Conservation (phyloP, 2,329 filamentous ascomycete species). For the Fusarium buharicum region DNA sequence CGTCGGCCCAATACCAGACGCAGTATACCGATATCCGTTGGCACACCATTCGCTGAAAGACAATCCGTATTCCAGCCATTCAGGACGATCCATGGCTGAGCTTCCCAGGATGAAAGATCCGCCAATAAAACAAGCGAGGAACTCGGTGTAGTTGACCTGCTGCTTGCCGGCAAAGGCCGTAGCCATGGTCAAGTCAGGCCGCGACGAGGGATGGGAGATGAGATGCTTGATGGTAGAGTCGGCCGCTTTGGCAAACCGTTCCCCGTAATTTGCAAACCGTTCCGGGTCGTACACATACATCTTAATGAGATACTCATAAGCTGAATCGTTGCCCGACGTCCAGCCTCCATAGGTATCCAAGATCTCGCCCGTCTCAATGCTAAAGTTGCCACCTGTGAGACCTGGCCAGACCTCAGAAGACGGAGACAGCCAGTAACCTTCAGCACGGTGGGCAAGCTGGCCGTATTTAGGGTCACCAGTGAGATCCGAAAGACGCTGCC, state of each 20-base stretch:
- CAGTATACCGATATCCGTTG: conserved; percentile 5
- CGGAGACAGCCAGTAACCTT: conserved; percentile 13
- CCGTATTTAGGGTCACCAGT: conserved; percentile 18
- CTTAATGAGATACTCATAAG: conserved; percentile 71
- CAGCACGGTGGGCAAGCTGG: conserved; percentile 1
- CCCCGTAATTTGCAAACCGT: conserved; percentile 47
- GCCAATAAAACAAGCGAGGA: conserved; percentile 72
- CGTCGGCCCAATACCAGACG: not conserved
- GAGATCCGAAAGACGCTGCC: conserved; percentile 20
- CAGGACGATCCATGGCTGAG: conserved; percentile 61
- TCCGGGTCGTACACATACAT: conserved; percentile 73
- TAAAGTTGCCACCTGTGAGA: conserved; percentile 15
- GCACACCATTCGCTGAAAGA: conserved; percentile 13
- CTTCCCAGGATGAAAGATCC: conserved; percentile 73
- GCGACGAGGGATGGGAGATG: conserved; percentile 70
- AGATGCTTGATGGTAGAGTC: conserved; percentile 47
- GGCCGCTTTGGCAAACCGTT: conserved; percentile 62
- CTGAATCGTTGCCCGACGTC: conserved; percentile 68
- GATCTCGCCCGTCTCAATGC: conserved; percentile 41
- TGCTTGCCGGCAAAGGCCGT: conserved; percentile 73
- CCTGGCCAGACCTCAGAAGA: conserved; percentile 23
- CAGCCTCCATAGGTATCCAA: conserved; percentile 54
- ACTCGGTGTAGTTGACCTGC: conserved; percentile 49
- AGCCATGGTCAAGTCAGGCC: conserved; percentile 71
- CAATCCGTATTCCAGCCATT: conserved; percentile 12